phyloP scores from a whole-genome alignment of 371 early-diverging fungal species.

The Thermomucor indicae-seudaticae region DNA sequence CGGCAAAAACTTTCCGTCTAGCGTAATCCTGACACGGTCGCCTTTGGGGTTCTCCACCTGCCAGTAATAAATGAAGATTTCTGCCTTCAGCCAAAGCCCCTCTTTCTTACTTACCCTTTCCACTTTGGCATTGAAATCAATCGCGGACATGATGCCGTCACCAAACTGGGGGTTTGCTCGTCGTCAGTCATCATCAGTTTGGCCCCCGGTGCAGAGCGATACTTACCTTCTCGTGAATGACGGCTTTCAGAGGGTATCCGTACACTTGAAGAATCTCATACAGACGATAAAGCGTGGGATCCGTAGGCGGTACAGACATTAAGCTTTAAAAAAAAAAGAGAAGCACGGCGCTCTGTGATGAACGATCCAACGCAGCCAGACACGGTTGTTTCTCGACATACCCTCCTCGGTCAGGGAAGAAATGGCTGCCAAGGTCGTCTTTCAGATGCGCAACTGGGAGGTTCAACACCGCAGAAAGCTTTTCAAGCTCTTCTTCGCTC shows the following conservation, averaged over 20 bases:
- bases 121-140: constrained; percentile 56
- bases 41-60: constrained; percentile 45
- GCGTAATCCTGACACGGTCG: constrained; percentile 46
- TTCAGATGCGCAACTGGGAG: constrained; percentile 50
- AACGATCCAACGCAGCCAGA: neutral
- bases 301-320: constrained; percentile 42
- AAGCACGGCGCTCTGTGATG: neutral
- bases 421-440: constrained; percentile 49
- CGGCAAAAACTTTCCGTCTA: constrained; percentile 57
- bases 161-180: too few relatives aligned
- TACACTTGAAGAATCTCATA: constrained; percentile 55
- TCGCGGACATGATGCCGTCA: constrained; percentile 62
- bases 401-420: constrained; percentile 57
- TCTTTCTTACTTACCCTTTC: constrained; percentile 45
- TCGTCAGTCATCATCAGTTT: neutral
- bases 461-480: constrained; percentile 47
- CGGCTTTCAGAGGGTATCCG: constrained; percentile 48
- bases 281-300: constrained; percentile 54
- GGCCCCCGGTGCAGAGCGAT: neutral
- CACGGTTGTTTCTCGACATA: constrained; percentile 3
- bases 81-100: neutral
- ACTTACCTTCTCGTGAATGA: constrained; percentile 52
- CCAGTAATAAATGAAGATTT: neutral
- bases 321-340: constrained; percentile 28
- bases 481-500: constrained; percentile 42